A percentile compares a stretch with the other conserved stretches of the same genome.
Conservation (phyloP, 2,329 filamentous ascomycete species). For the Coniosporium tulheliwenetii region DNA sequence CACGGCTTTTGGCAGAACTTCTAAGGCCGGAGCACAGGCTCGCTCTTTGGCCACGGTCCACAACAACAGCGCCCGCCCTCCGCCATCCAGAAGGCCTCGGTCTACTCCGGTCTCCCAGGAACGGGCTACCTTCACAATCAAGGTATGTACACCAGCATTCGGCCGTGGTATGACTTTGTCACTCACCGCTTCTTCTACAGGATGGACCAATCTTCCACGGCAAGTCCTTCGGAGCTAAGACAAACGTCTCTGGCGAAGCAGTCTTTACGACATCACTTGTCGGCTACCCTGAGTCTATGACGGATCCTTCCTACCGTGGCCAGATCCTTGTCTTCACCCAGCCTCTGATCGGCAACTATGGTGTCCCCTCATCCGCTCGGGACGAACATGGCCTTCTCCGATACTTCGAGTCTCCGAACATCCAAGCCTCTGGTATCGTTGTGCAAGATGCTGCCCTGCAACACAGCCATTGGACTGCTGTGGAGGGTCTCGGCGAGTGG, state of each 20-base stretch:
- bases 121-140: conserved; percentile 87
- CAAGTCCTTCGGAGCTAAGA: conserved; percentile 89
- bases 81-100: conserved; percentile 41
- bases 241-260: conserved; percentile 93
- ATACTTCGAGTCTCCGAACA: conserved; percentile 96
- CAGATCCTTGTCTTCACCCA: conserved; percentile 98
- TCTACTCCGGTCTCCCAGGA: conserved; percentile 56
- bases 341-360: conserved; percentile 96
- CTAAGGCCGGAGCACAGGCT: conserved; percentile 23
- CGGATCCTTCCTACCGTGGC: conserved; percentile 55
- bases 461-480: conserved; percentile 98
- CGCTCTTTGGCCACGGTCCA: conserved; percentile 50
- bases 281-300: conserved; percentile 84
- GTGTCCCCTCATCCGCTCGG: conserved; percentile 71
- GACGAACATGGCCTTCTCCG: conserved; percentile 85
- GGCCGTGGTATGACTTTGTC: conserved; percentile 3
- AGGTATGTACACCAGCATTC: conserved; percentile 37
- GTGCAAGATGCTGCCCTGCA: conserved; percentile 86
- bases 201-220: conserved; percentile 93
- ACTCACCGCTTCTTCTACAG: conserved; percentile 27
- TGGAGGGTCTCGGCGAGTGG: conserved; percentile 86
- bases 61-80: conserved; percentile 53
- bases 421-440: conserved; percentile 90
- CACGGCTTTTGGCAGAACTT: conserved; percentile 28
- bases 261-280: conserved; percentile 98